Evolutionary conservation across 371 early-diverging fungal species (phyloP).

Genomic region (Mucor ambiguus): DNA sequence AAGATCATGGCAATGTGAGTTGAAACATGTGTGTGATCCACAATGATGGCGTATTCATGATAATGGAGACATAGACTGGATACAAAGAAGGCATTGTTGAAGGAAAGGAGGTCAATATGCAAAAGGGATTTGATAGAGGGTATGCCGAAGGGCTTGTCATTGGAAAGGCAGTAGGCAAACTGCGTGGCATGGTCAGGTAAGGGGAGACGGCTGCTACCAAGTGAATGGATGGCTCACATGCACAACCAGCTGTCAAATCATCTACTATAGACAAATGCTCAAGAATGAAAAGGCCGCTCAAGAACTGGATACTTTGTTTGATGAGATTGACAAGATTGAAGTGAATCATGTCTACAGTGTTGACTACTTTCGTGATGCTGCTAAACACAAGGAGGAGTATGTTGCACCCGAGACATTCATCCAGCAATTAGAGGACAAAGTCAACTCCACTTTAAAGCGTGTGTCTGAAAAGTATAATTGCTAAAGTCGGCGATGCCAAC

Average conservation of each 20-base stretch:
- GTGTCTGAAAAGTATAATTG: constrained; percentile 7
- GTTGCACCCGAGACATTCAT: constrained; percentile 20
- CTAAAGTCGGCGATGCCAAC: not conserved
- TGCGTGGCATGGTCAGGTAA: constrained; percentile 59
- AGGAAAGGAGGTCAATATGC: constrained; percentile 65
- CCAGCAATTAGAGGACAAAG: constrained; percentile 16
- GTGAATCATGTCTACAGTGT: constrained; percentile 37
- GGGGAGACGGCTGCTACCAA: not conserved
- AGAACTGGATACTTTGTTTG: constrained; percentile 26
- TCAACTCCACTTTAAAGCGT: constrained; percentile 2
- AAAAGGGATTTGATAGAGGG: constrained; percentile 65
- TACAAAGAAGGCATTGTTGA: constrained; percentile 69
- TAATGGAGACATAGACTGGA: constrained; percentile 44
- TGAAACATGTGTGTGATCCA: not conserved
- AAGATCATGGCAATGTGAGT: constrained; percentile 60
- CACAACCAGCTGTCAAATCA: constrained; percentile 30
- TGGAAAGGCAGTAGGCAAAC: constrained; percentile 50
- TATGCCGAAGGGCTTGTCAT: constrained; percentile 52
- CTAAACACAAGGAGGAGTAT: constrained; percentile 12
- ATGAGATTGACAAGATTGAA: constrained; percentile 37
- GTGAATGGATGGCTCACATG: not conserved
- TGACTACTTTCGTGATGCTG: constrained; percentile 38
- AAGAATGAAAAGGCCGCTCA: constrained; percentile 26
- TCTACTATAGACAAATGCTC: constrained; percentile 32
- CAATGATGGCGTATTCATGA: not conserved